Evolutionary conservation across 169 alveolate genomes (phyloP), one percentile per base, ranked within the genome.

Genomic region (Plasmodium falciparum): DNA sequence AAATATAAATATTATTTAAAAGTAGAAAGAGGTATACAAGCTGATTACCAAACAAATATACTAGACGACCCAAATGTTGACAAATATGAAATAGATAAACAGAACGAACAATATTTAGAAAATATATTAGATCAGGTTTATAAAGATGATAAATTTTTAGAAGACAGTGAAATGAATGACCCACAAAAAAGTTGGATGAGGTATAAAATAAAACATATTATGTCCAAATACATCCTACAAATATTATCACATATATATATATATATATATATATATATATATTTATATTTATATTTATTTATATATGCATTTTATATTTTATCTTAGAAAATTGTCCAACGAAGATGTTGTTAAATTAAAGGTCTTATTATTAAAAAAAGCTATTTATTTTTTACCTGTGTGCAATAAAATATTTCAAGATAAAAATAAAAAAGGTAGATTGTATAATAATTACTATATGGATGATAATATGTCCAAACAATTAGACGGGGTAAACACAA

Each of bases 321-420:
- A 24, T 29, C 13, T 65, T 65, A 80, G 90, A 69, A 80, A 80
- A 69, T 20, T 80, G 43, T 8, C 72, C 12, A 66, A 54, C 49
- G 90, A 52, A 3, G 90, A 80, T 61, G 66, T 80, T 12, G 73
- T 80, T 20, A 80, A 80, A 62, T 56, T 80, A 15, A 80, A 80
- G 62, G 90, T 80, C 20, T 24, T 80, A 39, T 49, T 80, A 62
- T 61, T 80, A 20, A 80, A 80, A 61, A 80, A 80, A 72, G 73
- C 90, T 43, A 80, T 80, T 43, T 80, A 39, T 47, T 80, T 80
- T 72, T 54, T 80, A 11, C 90, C 90, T 9, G 70, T 80, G 13
- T 80, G 90, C 58, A 80, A 80, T 61, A 80, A 70, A 80, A 66
- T 80, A 66, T 70, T 80, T 80, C 90, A 80, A 22, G 90, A 80